Evolutionary conservation across 176 grass and related monocot genomes (phyloP), one percentile per base, ranked within the genome.

Genomic region (Triticum timopheevii): DNA sequence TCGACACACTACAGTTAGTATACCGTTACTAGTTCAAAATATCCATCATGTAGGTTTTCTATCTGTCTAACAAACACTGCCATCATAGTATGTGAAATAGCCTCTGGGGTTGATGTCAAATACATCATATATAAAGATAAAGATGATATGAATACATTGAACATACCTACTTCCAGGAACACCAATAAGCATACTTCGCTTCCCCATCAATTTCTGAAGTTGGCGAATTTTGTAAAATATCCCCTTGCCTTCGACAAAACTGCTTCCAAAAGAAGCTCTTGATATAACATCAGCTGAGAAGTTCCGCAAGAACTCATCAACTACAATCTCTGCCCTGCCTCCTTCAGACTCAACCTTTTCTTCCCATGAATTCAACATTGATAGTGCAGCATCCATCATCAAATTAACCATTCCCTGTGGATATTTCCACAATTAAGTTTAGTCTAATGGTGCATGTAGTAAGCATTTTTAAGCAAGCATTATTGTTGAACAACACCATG

Each of bases 221-320:
- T 76, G 75, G 2, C 82, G 85, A 64, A 97, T 92, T 23, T 91
- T 91, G 47, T 56, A 84, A 42, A 97, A 91, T 83, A 97, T 91
- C 76, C 95, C 91, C 64, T 93, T 87, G 0, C 95, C 93, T 93
- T 87, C 79, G 36, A 66, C 13, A 7, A 91, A 95, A 79, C 87
- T 93, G 73, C 88, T 93, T 7, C 95, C 95, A 36, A 97, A 97
- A 83, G 88, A 93, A 80, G 87, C 76, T 73, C 71, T 93, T 52
- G 93, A 95, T 87, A 97, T 88, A 39, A 95, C 78, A 91, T 94
- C 91, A 86, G 88, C 93, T 79, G 95, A 97, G 78, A 97, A 90
- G 47, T 56, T 91, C 66, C 91, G 93, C 85, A 97, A 84, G 66
- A 86, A 87, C 33, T 86, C 87, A 88, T 94, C 86, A 17, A 97